Evolutionary conservation across 2,329 filamentous ascomycete genomes (phyloP), one percentile per base, ranked within the genome.

Genomic region (Neopestalotiopsis clavispora): DNA sequence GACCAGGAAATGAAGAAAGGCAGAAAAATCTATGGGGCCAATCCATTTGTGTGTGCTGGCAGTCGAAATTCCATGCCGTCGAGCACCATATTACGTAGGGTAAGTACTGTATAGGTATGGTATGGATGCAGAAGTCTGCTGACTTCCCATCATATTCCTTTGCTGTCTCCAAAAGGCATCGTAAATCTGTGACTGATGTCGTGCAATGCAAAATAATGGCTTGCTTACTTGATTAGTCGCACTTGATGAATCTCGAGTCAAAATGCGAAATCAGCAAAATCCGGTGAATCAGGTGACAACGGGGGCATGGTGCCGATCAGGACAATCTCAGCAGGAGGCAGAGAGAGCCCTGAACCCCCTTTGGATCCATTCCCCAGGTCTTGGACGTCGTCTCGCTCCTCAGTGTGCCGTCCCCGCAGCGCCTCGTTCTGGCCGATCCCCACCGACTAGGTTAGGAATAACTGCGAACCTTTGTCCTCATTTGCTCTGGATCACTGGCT

Each of bases 301-400:
- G 9, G 57, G 57, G 57, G 49, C 17, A 30, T 14, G 23, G 57
- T 28, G 57, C 23, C 30, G 57, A 30, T 59, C 45, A 52, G 45
- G 45, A 52, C 45, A 52, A 52, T 52, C 45, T 52, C 45, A 52
- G 45, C 45, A 17, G 23, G 57, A 30, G 23, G 28, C 45, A 10
- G 14, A 52, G 45, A 52, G 45, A 52, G 45, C n/a, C 45, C 45
- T 52, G 45, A 52, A 52, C 45, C 45, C 45, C 45, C 45, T 52
- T 52, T 52, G 63, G 63, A 32, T 45, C 63, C 63, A 45, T 66
- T 66, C 63, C 63, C 63, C 63, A 66, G 63, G 63, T 66, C 63
- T 57, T 66, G 63, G 42, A 30, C 45, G 12, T 65, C 17, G 63
- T 45, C 42, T 65, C 63, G 38, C 45, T 65, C 42, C 42, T 49